A percentile compares a stretch with the other conserved stretches of the same genome.
These are phyloP conservation scores for Colletotrichum tamarilloi DNA, from an alignment of 2,329 filamentous ascomycete genomes.

Conservation along the genomic window DNA sequence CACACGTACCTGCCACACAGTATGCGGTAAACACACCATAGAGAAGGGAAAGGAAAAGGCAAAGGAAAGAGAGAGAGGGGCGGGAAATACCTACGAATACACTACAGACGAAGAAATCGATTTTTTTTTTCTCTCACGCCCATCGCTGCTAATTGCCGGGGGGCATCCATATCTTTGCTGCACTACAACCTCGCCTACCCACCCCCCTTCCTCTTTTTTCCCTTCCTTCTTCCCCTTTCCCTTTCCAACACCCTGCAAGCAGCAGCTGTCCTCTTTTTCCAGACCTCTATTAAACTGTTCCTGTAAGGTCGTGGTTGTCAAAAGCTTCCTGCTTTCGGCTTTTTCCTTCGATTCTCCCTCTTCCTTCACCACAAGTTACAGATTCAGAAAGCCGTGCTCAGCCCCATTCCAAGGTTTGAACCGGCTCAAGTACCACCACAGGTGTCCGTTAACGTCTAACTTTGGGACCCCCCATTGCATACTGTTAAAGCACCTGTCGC, in stretches of 20 bases:
- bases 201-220: slow-evolving; percentile 17
- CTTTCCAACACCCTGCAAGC: not conserved
- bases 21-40: not conserved
- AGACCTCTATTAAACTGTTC: slow-evolving; percentile 25
- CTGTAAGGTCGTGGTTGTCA: not conserved
- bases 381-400: slow-evolving; percentile 23
- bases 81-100: not conserved
- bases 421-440: slow-evolving; percentile 17
- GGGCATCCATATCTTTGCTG: slow-evolving; percentile 18
- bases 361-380: slow-evolving; percentile 10
- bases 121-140: slow-evolving; percentile 3
- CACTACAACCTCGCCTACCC: slow-evolving; percentile 15
- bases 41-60: not conserved
- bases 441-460: slow-evolving; percentile 20
- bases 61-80: not conserved
- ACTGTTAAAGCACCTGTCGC: slow-evolving; percentile 36
- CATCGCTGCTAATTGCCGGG: slow-evolving; percentile 18
- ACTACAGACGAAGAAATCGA: not conserved
- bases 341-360: slow-evolving; percentile 17
- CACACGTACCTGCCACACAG: not conserved
- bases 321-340: not conserved
- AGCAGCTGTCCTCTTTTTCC: not conserved
- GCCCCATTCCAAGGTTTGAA: slow-evolving; percentile 7
- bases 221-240: slow-evolving; percentile 7
- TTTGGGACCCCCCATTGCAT: slow-evolving; percentile 36